Percentiles rank a stretch among this genome's conserved stretches.
Evolutionary conservation across 148 eudicot species (phyloP).

Genomic region (Dianthus caryophyllus): DNA sequence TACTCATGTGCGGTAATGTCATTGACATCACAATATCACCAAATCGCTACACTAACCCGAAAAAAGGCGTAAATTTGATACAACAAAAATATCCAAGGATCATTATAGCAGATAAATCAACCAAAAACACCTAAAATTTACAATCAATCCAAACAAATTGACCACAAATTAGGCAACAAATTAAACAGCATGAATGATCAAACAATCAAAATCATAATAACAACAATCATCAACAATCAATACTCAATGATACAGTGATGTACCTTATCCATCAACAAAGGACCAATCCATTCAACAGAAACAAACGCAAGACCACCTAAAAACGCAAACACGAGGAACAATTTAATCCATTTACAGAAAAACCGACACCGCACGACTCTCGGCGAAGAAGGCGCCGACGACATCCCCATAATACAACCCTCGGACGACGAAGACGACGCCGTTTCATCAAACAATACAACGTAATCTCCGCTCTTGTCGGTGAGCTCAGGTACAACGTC

Average conservation of each 20-base stretch:
- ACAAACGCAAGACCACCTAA: slow-evolving; percentile 51
- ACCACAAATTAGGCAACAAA: no score
- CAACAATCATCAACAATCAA: no score
- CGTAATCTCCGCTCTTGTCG: slow-evolving; percentile 29
- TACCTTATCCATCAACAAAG: slow-evolving; percentile 78
- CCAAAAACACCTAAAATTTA: no score
- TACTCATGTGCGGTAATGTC: no score
- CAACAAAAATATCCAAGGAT: no score
- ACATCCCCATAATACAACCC: neutral
- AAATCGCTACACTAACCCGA: no score
- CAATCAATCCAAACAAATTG: no score
- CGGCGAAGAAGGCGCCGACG: slow-evolving; percentile 24
- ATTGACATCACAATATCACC: no score
- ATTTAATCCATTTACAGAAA: slow-evolving; percentile 63
- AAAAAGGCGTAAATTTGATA: no score
- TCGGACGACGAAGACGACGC: neutral
- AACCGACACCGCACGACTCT: slow-evolving; percentile 32
- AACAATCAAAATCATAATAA: no score
- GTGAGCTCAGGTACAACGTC: slow-evolving; percentile 23
- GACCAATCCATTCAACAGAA: slow-evolving; percentile 67
- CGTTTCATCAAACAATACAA: slow-evolving; percentile 27
- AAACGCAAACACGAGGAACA: slow-evolving; percentile 36
- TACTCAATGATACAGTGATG: neutral
- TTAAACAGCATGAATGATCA: no score
- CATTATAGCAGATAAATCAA: no score